These are phyloP conservation scores for Mycena crocata DNA, from an alignment of 768 basidiomycete genomes.

Conservation along the genomic window DNA sequence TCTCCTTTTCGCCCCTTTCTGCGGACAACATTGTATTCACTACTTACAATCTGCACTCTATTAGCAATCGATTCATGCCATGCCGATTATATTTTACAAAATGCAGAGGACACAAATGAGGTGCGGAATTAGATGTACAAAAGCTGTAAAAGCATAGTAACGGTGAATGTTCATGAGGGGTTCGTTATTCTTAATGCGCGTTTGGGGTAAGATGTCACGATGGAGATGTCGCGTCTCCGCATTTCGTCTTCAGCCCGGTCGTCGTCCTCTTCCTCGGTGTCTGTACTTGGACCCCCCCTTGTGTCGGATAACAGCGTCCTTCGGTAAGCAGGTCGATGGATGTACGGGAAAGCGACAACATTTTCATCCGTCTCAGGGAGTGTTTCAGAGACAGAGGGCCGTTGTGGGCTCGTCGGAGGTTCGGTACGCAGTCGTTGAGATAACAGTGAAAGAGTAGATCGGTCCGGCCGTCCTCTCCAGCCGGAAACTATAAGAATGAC, in stretches of 20 bases:
- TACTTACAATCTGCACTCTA: background rate
- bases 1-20: background rate
- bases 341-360: conserved; percentile 58
- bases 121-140: conserved; percentile 25
- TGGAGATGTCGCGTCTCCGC: conserved; percentile 84
- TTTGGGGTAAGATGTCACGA: conserved; percentile 79
- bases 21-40: conserved; percentile 2
- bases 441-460: conserved; percentile 66
- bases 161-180: conserved; percentile 55
- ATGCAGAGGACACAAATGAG: conserved; percentile 15
- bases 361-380: conserved; percentile 48
- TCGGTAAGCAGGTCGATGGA: conserved; percentile 73
- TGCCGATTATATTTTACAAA: conserved; percentile 27
- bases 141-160: too few species aligned
- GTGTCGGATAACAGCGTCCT: conserved; percentile 48
- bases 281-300: conserved; percentile 60
- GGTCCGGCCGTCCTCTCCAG: conserved; percentile 67
- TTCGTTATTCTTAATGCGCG: conserved; percentile 82
- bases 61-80: background rate
- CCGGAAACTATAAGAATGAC: conserved; percentile 61
- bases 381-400: conserved; percentile 56
- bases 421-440: conserved; percentile 56
- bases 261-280: conserved; percentile 72
- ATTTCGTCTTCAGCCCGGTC: conserved; percentile 88
- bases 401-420: conserved; percentile 36